Evolutionary conservation across 768 basidiomycete species (phyloP), one percentile per base, ranked within the genome.

Genomic region (Macrolepiota albuminosa): DNA sequence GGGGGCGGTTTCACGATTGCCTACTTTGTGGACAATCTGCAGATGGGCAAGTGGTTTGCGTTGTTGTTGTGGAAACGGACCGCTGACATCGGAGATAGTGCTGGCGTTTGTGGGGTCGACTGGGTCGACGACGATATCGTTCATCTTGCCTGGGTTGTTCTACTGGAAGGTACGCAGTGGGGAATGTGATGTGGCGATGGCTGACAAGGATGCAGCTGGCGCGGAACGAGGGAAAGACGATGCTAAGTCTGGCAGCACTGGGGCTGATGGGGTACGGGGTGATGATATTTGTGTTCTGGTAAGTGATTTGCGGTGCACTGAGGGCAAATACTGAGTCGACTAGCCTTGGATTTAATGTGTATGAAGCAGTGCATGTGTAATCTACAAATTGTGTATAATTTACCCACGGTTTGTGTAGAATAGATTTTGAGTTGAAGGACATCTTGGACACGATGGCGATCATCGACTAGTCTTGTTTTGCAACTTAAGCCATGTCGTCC

Each of bases 41-140:
- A 86, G 67, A 72, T 92, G 71, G 90, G 92, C 89, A 67, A 65
- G 86, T 72, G 10, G 34, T 65, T 43, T 43, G 13, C 21, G 21
- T 21, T 29, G 43, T n/a, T 47, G 43, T 16, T 48, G 24, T 16
- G 29, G 7, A 26, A 24, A 10, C 24, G 13, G 33, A 24, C 24
- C 54, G 52, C 58, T 64, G 57, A 62, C 57, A 40, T 11, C 40
- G 39, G 52, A 39, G 42, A 29, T 68, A 93, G 96, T 98, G 14
- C 80, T 98, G 37, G 93, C 94, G 4, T 97, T 99, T 69, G 96
- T 99, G 40, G 97, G 97, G 1, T 89, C 94, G 26, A 98, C 95
- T 1, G 97, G 97, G 13, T 96, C 93, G 14, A 97, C 95, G 29
- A 96, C 95, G 21, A 93, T 98, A 60, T 95, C 93, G 1, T 98